Evolutionary conservation across 208 protist genomes (phyloP), one percentile per base, ranked within the genome.

Genomic region (Trypanosoma cruzi): DNA sequence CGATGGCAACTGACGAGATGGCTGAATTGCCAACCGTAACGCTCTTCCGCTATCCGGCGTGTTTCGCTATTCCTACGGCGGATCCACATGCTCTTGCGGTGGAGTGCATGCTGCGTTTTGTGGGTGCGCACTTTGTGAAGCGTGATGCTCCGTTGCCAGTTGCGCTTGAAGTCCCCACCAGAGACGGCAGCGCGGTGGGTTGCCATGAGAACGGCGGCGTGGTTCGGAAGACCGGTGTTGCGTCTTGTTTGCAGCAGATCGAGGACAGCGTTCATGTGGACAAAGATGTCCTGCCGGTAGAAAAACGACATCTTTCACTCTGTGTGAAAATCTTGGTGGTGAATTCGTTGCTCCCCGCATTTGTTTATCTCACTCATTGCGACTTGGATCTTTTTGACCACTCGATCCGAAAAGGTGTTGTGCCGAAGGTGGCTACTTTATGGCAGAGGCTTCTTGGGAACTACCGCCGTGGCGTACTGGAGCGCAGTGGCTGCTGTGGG

Each of bases 61-160:
- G 42, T 31, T 71, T 96, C n/a, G 50, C 76, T 20, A 73, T 94
- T 34, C 91, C 88, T 20, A 86, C 82, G 4, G 81, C 75, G 20
- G 88, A 94, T 73, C 91, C 91, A 20, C 67, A 78, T 37, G 84
- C 85, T 1, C 70, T 96, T 24, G 82, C 85, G 16, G 67, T 92
- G 20, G 82, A 94, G 71, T 80, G 77, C 28, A 80, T 91, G 74
- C 72, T 96, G 28, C 86, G 88, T 29, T 77, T 92, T 46, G 48
- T 66, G 2, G 58, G 77, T 0, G 81, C 76, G 8, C 84, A 81
- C 22, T 88, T 79, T 71, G 68, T 70, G 14, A 77, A 64, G 59
- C 54, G 54, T 8, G 81, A 90, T 50, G 76, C 71, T 20, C 61
- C 68, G 20, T 61, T 90, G 84, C 50, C 77, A 46, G n/a, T 83